Evolutionary conservation across 345 rosid species (phyloP), one percentile per base, ranked within the genome.

Genomic region (Gossypium stocksii): DNA sequence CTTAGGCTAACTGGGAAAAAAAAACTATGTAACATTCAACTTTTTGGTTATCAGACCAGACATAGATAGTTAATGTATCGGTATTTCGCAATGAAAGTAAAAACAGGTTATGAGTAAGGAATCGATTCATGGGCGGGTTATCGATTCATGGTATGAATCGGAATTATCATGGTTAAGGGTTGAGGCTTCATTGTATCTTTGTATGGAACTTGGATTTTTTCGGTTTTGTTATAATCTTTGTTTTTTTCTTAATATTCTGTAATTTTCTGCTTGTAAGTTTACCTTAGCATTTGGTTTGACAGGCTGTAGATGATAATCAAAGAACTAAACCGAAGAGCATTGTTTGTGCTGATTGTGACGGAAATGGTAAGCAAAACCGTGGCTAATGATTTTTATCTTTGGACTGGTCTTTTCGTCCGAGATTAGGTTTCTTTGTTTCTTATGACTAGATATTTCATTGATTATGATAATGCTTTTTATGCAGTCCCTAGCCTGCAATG

Each of bases 241-340:
- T 51, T 17, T 51, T 10, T 74, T 48, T 19, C 16, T 15, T 43
- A 17, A 44, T 19, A 34, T 29, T 19, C 49, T 19, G 25, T 19
- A 9, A 17, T 7, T 23, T 29, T 61, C 57, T 54, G 19, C 51
- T 44, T 64, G 9, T 34, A 34, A 34, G 16, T 49, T 49, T 48
- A 48, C 52, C 52, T 12, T 48, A 48, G 56, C 25, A 29, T 57
- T 45, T 79, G 69, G 57, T 76, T 72, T 76, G 73, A 77, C 85
- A 95, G 99, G 93, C 97, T 57, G 25, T 25, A 9, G 27, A 20
- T 22, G 22, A 57, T 10, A 9, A 57, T 57, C 61, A 22, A 57
- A 57, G 61, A 19, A 10, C 61, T 20, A 22, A 57, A 22, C 10
- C 14, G 15, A 20, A 20, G 12, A 56, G 61, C 15, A 20, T 57